Percentiles rank a stretch among this genome's conserved stretches.
phyloP scores from a whole-genome alignment of 202 grass and related monocot species.

The Schoenoplectus tabernaemontani region DNA sequence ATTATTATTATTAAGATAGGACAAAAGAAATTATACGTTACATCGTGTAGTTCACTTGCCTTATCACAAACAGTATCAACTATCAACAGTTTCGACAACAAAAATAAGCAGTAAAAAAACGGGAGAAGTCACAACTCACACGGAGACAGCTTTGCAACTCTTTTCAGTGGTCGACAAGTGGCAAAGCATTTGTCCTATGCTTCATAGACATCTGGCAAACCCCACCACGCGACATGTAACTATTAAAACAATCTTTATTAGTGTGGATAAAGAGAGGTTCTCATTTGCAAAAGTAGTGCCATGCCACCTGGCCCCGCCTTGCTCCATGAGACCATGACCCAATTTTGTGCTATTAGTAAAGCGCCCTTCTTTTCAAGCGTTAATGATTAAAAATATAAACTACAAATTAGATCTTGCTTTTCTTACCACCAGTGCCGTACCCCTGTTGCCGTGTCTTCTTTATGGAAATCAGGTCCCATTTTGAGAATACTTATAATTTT shows the following conservation, averaged over 20 bases:
- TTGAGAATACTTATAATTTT: no score
- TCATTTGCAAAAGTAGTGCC: conserved; percentile 23
- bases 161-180: conserved; percentile 22
- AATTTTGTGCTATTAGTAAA: conserved; percentile 18
- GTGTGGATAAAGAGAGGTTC: conserved; percentile 25
- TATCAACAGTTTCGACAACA: not conserved
- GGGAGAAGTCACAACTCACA: not conserved
- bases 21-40: not conserved
- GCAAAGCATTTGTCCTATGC: conserved; percentile 20
- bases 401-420: conserved; percentile 20
- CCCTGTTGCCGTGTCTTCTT: not conserved
- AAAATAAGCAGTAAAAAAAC: not conserved
- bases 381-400: conserved; percentile 28
- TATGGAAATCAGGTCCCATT: not conserved
- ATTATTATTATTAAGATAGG: no score
- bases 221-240: conserved; percentile 11
- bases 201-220: conserved; percentile 16
- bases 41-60: not conserved
- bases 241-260: conserved; percentile 26
- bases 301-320: not conserved
- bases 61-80: conserved; percentile 3
- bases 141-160: not conserved
- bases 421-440: not conserved
- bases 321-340: not conserved
- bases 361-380: not conserved